These are phyloP conservation scores for Leptosphaerulina australis DNA, from an alignment of 2,329 filamentous ascomycete species.

Conservation along the genomic window DNA sequence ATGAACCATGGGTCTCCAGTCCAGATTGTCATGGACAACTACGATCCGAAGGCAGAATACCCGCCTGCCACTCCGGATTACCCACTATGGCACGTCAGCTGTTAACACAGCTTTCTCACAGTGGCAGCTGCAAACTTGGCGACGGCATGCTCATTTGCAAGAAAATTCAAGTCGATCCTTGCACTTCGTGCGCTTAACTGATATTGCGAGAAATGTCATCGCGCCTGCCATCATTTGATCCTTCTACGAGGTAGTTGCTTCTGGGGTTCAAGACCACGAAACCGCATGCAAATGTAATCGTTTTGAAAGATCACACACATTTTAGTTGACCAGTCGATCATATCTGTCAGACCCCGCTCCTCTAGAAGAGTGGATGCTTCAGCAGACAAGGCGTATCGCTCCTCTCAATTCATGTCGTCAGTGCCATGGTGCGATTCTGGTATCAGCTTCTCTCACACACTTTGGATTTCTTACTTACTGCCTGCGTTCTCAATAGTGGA, in stretches of 20 bases:
- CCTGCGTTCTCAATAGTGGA: not conserved
- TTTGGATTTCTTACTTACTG: not conserved
- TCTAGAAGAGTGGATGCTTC: not conserved
- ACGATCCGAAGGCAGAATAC: no score
- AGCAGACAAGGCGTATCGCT: slow-evolving; percentile 13
- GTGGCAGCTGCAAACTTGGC: not conserved
- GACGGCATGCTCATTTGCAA: not conserved
- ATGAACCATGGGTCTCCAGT: no score
- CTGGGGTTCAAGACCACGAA: not conserved
- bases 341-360: not conserved
- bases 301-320: slow-evolving; percentile 2
- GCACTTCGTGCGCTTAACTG: no score
- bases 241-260: not conserved
- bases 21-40: no score
- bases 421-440: not conserved
- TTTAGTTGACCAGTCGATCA: not conserved
- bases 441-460: not conserved
- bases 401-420: slow-evolving; percentile 16
- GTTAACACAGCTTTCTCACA: not conserved
- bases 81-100: not conserved
- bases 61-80: no score
- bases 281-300: not conserved
- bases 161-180: no score
- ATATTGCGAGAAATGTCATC: no score
- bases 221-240: not conserved